A percentile compares a stretch with the other conserved stretches of the same genome.
phyloP scores from a whole-genome alignment of 2,329 filamentous ascomycete genomes.

The Byssochlamys sp. region DNA sequence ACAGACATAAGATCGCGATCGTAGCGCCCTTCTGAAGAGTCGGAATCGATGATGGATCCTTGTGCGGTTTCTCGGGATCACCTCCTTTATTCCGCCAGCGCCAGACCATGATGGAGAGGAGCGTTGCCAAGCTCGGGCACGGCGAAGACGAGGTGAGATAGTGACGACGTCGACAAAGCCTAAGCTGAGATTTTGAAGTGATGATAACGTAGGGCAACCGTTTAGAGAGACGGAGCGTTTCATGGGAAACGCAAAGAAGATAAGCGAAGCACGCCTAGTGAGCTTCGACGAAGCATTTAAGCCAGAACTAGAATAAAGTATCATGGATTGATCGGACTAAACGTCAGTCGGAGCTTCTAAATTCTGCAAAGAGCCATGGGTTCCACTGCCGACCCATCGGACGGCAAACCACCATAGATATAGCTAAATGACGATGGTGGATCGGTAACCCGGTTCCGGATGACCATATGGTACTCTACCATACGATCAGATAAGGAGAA shows the following conservation, averaged over 20 bases:
- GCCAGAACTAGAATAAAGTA: neutral
- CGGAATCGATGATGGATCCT: neutral
- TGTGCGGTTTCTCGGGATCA: neutral
- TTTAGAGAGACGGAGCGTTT: neutral
- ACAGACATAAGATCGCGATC: neutral
- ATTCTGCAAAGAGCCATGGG: neutral
- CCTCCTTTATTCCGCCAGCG: neutral
- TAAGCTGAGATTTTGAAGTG: neutral
- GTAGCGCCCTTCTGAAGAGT: neutral
- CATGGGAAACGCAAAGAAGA: neutral
- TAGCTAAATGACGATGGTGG: neutral
- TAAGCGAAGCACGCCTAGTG: neutral
- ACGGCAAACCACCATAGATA: neutral
- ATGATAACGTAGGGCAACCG: neutral
- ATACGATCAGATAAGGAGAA: neutral
- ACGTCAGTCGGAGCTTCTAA: neutral
- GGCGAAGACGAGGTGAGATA: neutral
- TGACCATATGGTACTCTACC: too few species aligned
- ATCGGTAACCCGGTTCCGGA: neutral
- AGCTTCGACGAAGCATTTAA: neutral
- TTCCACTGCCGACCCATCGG: neutral
- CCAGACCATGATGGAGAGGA: neutral
- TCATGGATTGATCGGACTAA: neutral
- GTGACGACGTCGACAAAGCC: neutral
- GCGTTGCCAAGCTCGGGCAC: neutral